Conservation (phyloP, 2,329 filamentous ascomycete species). For the Trichophyton mentagrophytes region DNA sequence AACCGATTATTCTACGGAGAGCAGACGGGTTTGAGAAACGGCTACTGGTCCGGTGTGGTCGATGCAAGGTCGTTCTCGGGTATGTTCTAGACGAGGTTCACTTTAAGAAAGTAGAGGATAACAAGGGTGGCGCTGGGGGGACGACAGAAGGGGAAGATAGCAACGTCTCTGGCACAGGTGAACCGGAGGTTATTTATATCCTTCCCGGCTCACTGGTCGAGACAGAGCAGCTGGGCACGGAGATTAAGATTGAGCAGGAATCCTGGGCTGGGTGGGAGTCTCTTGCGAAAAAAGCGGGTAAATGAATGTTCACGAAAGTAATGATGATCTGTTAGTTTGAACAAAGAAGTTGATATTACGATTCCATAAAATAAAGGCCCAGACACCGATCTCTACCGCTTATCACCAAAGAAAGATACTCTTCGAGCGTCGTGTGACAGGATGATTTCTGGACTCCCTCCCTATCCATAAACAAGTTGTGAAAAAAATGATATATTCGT, state of each 20-base stretch:
- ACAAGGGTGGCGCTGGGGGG: constrained; percentile 10
- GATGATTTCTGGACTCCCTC: background rate
- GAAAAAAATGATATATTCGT: constrained; percentile 4
- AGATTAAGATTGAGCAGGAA: constrained; percentile 22
- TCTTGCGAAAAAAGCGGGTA: background rate
- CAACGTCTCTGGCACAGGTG: background rate
- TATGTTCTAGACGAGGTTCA: constrained; percentile 48
- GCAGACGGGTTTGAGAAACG: constrained; percentile 58
- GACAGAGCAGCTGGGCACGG: constrained; percentile 42
- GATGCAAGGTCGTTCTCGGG: constrained; percentile 49
- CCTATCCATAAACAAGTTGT: constrained; percentile 1
- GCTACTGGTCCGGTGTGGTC: constrained; percentile 43
- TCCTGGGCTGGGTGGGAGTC: constrained; percentile 26
- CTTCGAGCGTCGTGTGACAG: constrained; percentile 2
- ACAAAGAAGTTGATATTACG: background rate
- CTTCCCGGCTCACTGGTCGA: constrained; percentile 47
- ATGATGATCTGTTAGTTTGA: background rate
- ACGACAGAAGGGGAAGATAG: constrained; percentile 13
- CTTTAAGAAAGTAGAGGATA: constrained; percentile 21
- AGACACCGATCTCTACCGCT: background rate
- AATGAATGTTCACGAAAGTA: background rate
- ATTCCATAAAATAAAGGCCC: background rate
- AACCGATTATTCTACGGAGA: constrained; percentile 40
- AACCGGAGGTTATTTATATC: constrained; percentile 42
- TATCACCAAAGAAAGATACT: background rate